These are phyloP conservation scores for Gentiana macrophylla DNA, from an alignment of 257 asterid species.

Conservation along the genomic window DNA sequence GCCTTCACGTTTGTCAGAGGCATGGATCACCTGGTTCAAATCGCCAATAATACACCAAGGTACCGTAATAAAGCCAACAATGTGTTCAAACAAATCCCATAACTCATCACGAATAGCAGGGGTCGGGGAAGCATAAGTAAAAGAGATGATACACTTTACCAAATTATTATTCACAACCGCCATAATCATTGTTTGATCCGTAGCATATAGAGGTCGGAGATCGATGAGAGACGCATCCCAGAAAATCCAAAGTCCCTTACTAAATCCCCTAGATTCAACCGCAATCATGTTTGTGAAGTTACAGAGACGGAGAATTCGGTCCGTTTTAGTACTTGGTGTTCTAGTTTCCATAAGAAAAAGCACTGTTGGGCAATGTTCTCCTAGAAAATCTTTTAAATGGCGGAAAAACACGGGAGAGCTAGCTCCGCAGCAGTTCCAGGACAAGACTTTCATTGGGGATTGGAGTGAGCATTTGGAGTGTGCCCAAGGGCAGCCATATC, in stretches of 20 bases:
- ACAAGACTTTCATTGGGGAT: too few relatives aligned
- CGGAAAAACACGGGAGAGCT: too few relatives aligned
- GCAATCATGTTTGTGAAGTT: background rate
- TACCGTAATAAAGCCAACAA: background rate
- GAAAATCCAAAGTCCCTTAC: background rate
- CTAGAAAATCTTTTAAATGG: too few relatives aligned
- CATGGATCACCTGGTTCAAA: background rate
- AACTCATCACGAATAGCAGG: background rate
- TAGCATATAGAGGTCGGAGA: background rate
- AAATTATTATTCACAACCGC: background rate
- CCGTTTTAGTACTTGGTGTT: background rate
- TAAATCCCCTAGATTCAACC: background rate
- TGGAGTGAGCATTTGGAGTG: too few relatives aligned
- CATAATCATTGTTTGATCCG: background rate
- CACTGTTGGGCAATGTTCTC: background rate
- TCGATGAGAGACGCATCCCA: background rate
- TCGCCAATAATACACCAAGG: background rate
- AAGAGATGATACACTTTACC: background rate
- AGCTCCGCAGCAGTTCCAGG: too few relatives aligned
- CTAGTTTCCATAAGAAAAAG: background rate
- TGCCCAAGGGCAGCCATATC: too few relatives aligned
- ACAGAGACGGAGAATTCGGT: background rate
- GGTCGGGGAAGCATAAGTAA: background rate
- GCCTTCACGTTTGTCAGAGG: background rate
- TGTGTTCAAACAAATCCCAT: background rate